Evolutionary conservation across 768 basidiomycete genomes (phyloP), one percentile per base, ranked within the genome.

Genomic region (Tricholomella constricta): DNA sequence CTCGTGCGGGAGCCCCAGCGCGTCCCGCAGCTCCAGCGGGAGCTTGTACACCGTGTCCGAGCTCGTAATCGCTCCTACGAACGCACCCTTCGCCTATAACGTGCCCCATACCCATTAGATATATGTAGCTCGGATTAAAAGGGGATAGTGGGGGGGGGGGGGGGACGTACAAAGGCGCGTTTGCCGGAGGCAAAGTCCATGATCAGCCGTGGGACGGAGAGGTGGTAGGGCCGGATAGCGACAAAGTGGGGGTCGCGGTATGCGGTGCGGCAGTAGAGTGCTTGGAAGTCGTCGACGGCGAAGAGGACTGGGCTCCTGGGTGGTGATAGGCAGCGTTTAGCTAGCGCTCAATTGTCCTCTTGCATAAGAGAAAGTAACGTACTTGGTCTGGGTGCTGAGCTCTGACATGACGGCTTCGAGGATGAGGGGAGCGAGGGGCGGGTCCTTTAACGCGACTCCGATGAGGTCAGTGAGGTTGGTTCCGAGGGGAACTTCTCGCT

Each of bases 231-330:
- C 51, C 85, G 81, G 48, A 96, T 83, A 9, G 73, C 63, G 6
- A 75, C 72, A 69, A 85, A 91, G 37, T 85, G 83, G 11, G 89
- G 88, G 51, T 91, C 85, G 22, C 84, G 81, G 70, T 95, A 95
- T 23, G 72, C 63, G 0, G 88, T 82, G 41, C 75, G 71, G 63
- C 80, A 75, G 62, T 90, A 93, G 22, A 97, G 68, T 0, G 91
- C 79, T 66, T 96, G 94, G 66, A 91, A 84, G 60, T 96, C 94
- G 58, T 97, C 94, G 1, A 95, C 75, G 0, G 93, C 94, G 26
- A 95, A 72, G 6, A 97, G 65, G 2, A 96, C 88, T 0, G 92
- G 92, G 61, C 77, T 73, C 38, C 91, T 94, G 53, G 9, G 23
- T 8, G 45, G 2, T 48, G 19, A 22, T 15, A 32, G 26, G 11